Evolutionary conservation across 2,329 filamentous ascomycete species (phyloP), one percentile per base, ranked within the genome.

Genomic region (Fusarium liriodendri): DNA sequence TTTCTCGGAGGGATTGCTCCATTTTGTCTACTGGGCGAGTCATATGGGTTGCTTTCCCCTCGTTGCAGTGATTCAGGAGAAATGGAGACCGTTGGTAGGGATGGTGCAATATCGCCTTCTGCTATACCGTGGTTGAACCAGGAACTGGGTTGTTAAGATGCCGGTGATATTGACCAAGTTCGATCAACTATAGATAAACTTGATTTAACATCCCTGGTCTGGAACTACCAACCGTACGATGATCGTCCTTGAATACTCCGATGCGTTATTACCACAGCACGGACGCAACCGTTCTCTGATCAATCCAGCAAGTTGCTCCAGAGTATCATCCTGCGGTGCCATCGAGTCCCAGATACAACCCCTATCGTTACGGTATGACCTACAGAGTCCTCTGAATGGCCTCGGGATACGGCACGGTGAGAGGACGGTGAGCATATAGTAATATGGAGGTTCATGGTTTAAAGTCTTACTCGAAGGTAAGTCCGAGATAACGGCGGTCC

Each of bases 251-350:
- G 47, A 52, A 52, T 52, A 29, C 47, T 62, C 66, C 54, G 62
- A 72, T 60, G 47, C 58, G 70, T 72, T 67, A 71, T 25, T 60
- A 73, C 35, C 47, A 64, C 40, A 16, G 27, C 8, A 63, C 25
- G 25, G 35, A 25, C 62, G 25, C 18, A 18, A 22, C 58, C 35
- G 11, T 42, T 47, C 58, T 45, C 10, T 10, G 42, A 52, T 29
- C 10, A 62, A 27, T 32, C 27, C 20, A 62, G 29, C 40, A 50
- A 25, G 55, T 25, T 33, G 11, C 42, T 33, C 60, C 29, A 45
- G 32, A 52, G 42, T 38, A 50, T 69, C 45, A 66, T 37, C 52
- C 54, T 66, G 42, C 33, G 10, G 57, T n/a, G n/a, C 25, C 52
- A 38, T 45, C 63, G 54, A 57, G 59, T 54, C 32, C 66, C 29